phyloP scores from a whole-genome alignment of 2,329 filamentous ascomycete species.

The Hypoxylon sp. region DNA sequence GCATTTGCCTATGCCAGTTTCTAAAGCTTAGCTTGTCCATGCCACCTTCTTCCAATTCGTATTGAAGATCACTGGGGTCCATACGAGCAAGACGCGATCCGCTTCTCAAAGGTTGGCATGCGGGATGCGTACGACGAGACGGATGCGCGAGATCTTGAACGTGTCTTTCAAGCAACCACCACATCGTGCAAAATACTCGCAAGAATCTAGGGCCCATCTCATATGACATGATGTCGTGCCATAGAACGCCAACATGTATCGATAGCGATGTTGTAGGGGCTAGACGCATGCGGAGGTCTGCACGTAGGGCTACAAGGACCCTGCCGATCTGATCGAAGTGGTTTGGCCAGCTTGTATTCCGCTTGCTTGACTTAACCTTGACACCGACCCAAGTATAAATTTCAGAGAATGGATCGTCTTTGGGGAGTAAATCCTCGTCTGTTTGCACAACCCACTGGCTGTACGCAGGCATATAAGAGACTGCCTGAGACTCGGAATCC shows the following conservation, averaged over 20 bases:
- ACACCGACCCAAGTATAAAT: constrained; percentile 28
- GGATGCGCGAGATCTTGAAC: constrained; percentile 17
- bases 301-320: constrained; percentile 5
- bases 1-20: constrained; percentile 14
- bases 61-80: background rate
- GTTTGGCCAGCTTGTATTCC: background rate
- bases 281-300: constrained; percentile 16
- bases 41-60: background rate
- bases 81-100: constrained; percentile 5
- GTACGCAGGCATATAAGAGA: constrained; percentile 1
- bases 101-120: constrained; percentile 11
- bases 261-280: constrained; percentile 21
- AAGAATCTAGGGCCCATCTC: constrained; percentile 5
- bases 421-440: background rate
- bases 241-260: constrained; percentile 23
- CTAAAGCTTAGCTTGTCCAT: background rate
- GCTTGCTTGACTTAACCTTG: constrained; percentile 33
- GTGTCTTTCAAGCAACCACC: constrained; percentile 33
- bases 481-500: constrained; percentile 23
- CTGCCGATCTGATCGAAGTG: constrained; percentile 30
- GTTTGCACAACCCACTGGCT: constrained; percentile 26
- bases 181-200: constrained; percentile 28
- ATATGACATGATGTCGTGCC: background rate
- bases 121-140: constrained; percentile 11
- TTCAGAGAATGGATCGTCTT: background rate